Conservation (phyloP, 2,329 filamentous ascomycete genomes). For the Alternaria sp. region DNA sequence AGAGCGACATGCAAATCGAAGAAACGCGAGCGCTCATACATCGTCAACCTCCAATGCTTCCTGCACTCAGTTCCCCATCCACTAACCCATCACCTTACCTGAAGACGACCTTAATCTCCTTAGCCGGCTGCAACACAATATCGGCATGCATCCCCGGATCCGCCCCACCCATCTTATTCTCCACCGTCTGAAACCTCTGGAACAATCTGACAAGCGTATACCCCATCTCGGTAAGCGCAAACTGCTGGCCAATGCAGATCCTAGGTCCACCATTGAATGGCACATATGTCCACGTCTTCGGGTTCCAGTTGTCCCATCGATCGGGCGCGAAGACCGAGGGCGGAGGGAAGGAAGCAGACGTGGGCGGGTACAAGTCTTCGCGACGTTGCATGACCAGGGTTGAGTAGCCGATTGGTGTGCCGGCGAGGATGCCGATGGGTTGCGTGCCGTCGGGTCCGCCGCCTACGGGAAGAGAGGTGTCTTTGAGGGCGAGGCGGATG, state of each 20-base stretch:
- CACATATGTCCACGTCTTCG: conserved; percentile 57
- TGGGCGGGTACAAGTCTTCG: conserved; percentile 55
- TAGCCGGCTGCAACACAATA: conserved; percentile 57
- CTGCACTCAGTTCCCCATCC: neutral
- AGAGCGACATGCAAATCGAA: neutral
- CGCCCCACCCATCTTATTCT: conserved; percentile 47
- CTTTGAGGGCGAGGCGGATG: conserved; percentile 54
- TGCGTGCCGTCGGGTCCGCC: conserved; percentile 54
- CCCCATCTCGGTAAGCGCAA: conserved; percentile 58
- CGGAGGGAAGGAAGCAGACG: conserved; percentile 49
- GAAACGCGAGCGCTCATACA: neutral
- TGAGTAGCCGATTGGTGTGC: conserved; percentile 55
- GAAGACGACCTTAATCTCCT: conserved; percentile 50
- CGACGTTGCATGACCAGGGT: conserved; percentile 58
- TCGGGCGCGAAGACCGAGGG: conserved; percentile 55
- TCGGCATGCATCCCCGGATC: conserved; percentile 52
- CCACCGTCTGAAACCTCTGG: conserved; percentile 53
- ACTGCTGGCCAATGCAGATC: conserved; percentile 60
- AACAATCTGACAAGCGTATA: conserved; percentile 56
- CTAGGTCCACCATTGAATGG: conserved; percentile 58
- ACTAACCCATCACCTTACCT: neutral
- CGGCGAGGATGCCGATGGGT: conserved; percentile 53
- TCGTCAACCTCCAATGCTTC: neutral
- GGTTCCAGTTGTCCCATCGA: conserved; percentile 57
- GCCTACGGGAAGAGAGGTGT: conserved; percentile 58